Evolutionary conservation across 108 stramenopile genomes (phyloP), one percentile per base, ranked within the genome.

Genomic region (Cyclotella baltica): DNA sequence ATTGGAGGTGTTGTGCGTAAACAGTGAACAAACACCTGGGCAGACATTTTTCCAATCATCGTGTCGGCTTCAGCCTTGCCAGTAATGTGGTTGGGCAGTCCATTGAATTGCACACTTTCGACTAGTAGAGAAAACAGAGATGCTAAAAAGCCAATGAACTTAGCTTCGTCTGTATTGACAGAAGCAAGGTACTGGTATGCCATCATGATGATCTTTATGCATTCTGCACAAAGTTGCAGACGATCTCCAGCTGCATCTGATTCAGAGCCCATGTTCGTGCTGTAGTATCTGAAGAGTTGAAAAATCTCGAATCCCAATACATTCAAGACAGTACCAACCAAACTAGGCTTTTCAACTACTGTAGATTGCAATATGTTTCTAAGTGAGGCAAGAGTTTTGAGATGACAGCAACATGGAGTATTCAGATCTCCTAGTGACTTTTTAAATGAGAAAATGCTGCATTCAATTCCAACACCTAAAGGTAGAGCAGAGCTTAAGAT

Each of bases 61-160:
- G 76, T 75, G 50, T 84, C 70, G 10, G 83, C 75, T 18, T 87
- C 82, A 47, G 83, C 70, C 27, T 84, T 86, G 22, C 75, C 75
- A n/a, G 47, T 65, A 11, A 75, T 71, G 53, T 88, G 77, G 52
- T 93, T 93, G n/a, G 95, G 95, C 70, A 96, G 68, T 3, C 95
- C 95, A 69, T 96, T 96, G 76, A 73, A 93, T 1, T 87, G 84
- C 20, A 96, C 47, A 43, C 88, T 75, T 38, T 81, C 81, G 27
- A 90, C 80, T 15, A 91, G 70, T 23, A 82, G 50, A 51, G 88
- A 73, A 63, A 93, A 92, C 38, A 91, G 19, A 0, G 88, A 65
- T n/a, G 68, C 28, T 29, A 96, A 58, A 67, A 89, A 93, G 43
- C 71, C 65, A 9, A 86, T 53, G 25, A 87, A 22, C n/a, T 85